These are phyloP conservation scores for Tetraselmis striata DNA, from an alignment of 139 green algal genomes.

Conservation along the genomic window DNA sequence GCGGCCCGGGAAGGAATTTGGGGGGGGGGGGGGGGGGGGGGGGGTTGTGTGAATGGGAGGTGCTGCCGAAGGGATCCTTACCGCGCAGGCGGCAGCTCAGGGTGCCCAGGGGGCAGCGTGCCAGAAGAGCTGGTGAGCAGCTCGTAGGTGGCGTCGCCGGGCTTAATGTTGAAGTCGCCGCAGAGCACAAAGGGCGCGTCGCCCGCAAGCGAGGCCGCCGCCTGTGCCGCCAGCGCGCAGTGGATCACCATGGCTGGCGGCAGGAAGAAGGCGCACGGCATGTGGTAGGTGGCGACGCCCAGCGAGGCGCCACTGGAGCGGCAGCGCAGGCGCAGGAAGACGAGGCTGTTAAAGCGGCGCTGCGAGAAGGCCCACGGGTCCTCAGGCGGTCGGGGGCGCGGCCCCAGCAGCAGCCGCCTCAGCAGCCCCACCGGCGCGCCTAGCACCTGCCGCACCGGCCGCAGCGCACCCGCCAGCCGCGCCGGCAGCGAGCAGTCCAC, in stretches of 20 bases:
- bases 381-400: neutral
- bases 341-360: slow-evolving; percentile 6
- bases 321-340: slow-evolving; percentile 4
- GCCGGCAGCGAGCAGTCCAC: neutral
- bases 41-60: too few relatives aligned
- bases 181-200: slow-evolving; percentile 3
- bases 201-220: neutral
- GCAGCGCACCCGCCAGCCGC: neutral
- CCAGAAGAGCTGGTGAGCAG: slow-evolving; percentile 7
- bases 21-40: too few relatives aligned
- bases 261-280: slow-evolving; percentile 11
- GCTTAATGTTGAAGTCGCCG: slow-evolving; percentile 19
- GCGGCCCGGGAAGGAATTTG: too few relatives aligned
- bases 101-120: neutral
- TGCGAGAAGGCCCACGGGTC: slow-evolving; percentile 7
- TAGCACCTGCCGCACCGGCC: neutral
- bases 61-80: too few relatives aligned
- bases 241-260: slow-evolving; percentile 14
- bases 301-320: neutral
- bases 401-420: neutral
- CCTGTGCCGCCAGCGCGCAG: slow-evolving; percentile 7
- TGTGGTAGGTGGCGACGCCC: slow-evolving; percentile 16
- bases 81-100: neutral
- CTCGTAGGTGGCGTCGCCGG: slow-evolving; percentile 4
- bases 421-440: neutral